Evolutionary conservation across 2,329 filamentous ascomycete genomes (phyloP), one percentile per base, ranked within the genome.

Genomic region (Acrocalymma vagum): DNA sequence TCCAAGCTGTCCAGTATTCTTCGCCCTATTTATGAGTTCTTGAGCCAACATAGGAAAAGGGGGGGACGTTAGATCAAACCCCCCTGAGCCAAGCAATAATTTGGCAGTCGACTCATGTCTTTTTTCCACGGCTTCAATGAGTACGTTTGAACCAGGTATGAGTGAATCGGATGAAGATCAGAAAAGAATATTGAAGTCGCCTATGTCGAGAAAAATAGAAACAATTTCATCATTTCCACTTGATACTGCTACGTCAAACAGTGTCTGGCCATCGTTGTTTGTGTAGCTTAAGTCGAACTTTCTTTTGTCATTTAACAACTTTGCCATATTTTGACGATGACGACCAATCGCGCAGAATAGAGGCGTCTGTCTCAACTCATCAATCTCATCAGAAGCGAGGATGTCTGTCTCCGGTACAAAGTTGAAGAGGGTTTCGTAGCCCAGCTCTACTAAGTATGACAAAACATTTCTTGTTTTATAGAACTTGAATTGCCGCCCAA

Each of bases 401-500:
- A 5, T 4, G 11, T 14, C 18, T 10, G 15, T 2, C 4, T 24
- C 16, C 11, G 39, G 15, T 6, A 38, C 11, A 7, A 31, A 15
- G 18, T 18, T 15, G 9, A 47, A 9, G 29, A 42, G 18, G 14
- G 6, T 8, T 11, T 14, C 22, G 23, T 39, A 16, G 18, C 38
- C 37, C 24, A 35, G 9, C 18, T 42, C 28, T 1, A 24, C 33
- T 15, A 28, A 29, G 34, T 42, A 25, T 13, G 37, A 39, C 13
- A 39, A 10, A 6, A 36, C 9, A 18, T 7, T 29, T 15, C 27
- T 26, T 13, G 16, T 14, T 3, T 40, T 29, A 20, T 16, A 34
- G 40, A 44, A 41, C n/a, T 34, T 25, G 27, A 48, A 48, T 7
- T 40, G 26, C 20, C 25, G 31, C 16, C 37, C 9, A 29, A 45